These are phyloP conservation scores for Xerophyta viscosa DNA, from an alignment of 106 monocot species.

Conservation along the genomic window DNA sequence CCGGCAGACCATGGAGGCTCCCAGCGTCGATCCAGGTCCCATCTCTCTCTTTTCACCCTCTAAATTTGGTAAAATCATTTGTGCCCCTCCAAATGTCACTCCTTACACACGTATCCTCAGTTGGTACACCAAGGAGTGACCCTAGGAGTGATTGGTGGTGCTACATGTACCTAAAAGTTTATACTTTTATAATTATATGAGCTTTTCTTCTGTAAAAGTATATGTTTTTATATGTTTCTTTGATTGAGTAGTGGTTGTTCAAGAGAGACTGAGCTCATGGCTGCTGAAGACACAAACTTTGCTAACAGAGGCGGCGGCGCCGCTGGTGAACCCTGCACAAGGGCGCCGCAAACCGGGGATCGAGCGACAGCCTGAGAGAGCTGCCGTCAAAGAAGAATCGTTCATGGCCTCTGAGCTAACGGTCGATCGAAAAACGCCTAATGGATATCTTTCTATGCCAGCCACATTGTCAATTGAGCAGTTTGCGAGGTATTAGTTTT, in stretches of 20 bases:
- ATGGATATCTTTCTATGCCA: slow-evolving; percentile 55
- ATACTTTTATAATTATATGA: no score
- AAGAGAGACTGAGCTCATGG: slow-evolving; percentile 61
- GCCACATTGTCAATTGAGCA: slow-evolving; percentile 79
- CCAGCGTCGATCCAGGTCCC: slow-evolving; percentile 39
- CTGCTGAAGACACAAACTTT: slow-evolving; percentile 49
- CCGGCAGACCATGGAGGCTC: slow-evolving; percentile 56
- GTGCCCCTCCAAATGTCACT: no score
- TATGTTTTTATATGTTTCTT: background rate
- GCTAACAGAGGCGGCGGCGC: slow-evolving; percentile 47
- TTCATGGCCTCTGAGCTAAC: slow-evolving; percentile 52
- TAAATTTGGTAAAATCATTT: no score
- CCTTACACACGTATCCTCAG: background rate
- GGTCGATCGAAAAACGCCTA: slow-evolving; percentile 40
- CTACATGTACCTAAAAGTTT: no score
- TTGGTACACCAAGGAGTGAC: no score
- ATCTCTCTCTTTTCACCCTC: background rate
- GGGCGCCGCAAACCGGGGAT: slow-evolving; percentile 11
- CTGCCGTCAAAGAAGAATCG: slow-evolving; percentile 33
- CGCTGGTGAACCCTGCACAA: slow-evolving; percentile 37
- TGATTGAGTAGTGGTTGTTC: slow-evolving; percentile 34
- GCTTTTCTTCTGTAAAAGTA: no score
- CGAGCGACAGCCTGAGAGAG: slow-evolving; percentile 16
- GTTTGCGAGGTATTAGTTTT: slow-evolving; percentile 87
- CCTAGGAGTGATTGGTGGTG: no score